These are phyloP conservation scores for Nakazawaea ernobii DNA, from an alignment of 805 yeast genomes.

Conservation along the genomic window DNA sequence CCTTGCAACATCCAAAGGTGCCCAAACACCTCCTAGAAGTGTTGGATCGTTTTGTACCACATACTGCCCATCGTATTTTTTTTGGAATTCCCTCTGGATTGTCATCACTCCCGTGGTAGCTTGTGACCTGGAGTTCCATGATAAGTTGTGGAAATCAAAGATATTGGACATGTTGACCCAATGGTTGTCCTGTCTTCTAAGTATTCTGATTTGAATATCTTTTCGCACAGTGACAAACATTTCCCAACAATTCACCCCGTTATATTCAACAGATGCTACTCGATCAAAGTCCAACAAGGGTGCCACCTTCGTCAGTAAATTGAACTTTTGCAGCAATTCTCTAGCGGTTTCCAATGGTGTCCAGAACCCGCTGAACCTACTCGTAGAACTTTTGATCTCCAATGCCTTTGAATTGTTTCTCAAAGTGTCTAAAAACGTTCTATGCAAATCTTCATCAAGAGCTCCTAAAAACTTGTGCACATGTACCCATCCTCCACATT, in stretches of 20 bases:
- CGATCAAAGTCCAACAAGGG: slow-evolving; percentile 2
- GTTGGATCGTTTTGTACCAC: background rate
- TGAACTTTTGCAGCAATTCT: background rate
- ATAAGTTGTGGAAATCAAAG: background rate
- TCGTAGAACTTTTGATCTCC: background rate
- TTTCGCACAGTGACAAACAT: background rate
- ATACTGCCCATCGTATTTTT: background rate
- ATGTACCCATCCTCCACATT: slow-evolving; percentile 35
- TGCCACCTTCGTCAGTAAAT: background rate
- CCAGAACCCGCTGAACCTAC: slow-evolving; percentile 1
- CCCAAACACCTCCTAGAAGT: slow-evolving; percentile 4
- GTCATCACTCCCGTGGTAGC: background rate
- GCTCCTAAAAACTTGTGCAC: slow-evolving; percentile 35
- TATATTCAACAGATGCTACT: background rate
- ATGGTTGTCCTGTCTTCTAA: background rate
- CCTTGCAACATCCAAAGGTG: background rate
- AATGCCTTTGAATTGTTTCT: background rate
- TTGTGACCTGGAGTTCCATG: background rate
- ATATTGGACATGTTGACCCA: slow-evolving; percentile 1
- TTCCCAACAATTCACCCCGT: slow-evolving; percentile 2
- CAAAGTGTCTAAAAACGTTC: background rate
- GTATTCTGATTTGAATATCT: background rate
- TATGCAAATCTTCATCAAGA: slow-evolving; percentile 9
- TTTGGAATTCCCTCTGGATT: background rate
- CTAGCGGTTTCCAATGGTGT: slow-evolving; percentile 1